Evolutionary conservation across 2,329 filamentous ascomycete species (phyloP), one percentile per base, ranked within the genome.

Genomic region (Blastomyces parvus): DNA sequence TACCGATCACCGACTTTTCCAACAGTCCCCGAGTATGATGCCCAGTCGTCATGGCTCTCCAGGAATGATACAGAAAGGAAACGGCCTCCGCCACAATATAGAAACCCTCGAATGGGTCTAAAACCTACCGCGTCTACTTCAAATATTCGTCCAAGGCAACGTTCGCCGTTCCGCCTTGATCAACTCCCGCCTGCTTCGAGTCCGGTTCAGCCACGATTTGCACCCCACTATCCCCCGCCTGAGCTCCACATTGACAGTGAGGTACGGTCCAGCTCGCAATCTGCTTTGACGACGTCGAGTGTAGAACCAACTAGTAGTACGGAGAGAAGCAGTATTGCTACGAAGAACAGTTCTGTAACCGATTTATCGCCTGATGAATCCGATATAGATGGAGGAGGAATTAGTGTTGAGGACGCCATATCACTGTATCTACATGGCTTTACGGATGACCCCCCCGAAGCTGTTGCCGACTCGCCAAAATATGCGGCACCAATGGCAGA

Each of bases 321-420:
- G 0, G 90, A 93, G 71, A 83, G 90, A 65, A 95, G 90, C 74
- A 96, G 91, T 71, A 82, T 94, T 59, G 74, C 88, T 67, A 94
- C 91, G 3, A 91, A 89, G 69, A 85, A 86, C 65, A 95, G 89
- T 78, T 91, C 89, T 1, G 81, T 87, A 61, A 88, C 81, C 78
- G 77, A 94, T 80, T 66, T 77, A 44, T 78, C 76, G 14, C 76
- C 76, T 3, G 74, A 82, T 81, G 74, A 91, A 62, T 87, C 90
- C 75, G 86, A 83, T 71, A 86, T 40, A 3, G 79, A 81, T 53
- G 77, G 74, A 19, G 78, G 79, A 17, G 78, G 79, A 17, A 80
- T 84, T 78, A 84, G 81, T 65, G 83, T 85, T 3, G 83, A 86
- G 65, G 84, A 86, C 71, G 81, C 82, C 13, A 83, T 86, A 62